phyloP scores from a whole-genome alignment of 306 rosid genomes.

The Prunus kanzakura region DNA sequence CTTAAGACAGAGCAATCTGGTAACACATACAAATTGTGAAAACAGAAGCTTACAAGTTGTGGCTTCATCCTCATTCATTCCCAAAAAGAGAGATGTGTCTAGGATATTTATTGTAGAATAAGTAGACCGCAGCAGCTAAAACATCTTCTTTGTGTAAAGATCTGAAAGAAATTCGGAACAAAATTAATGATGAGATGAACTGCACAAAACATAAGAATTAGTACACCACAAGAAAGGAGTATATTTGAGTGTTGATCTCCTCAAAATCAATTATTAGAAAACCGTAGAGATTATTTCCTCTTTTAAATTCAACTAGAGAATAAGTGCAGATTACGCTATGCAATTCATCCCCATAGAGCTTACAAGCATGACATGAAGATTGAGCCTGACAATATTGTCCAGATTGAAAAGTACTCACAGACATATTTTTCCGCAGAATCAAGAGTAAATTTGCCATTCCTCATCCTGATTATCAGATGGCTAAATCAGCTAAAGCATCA shows the following conservation, averaged over 20 bases:
- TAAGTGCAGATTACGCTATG: background rate
- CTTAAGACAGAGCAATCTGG: background rate
- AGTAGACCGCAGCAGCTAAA: conserved; percentile 76
- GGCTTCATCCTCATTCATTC: conserved; percentile 71
- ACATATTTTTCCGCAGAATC: background rate
- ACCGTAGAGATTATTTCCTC: background rate
- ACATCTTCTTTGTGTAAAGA: conserved; percentile 76
- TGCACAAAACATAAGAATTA: background rate
- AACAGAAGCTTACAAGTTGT: conserved; percentile 57
- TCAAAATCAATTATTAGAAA: background rate
- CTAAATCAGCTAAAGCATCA: background rate
- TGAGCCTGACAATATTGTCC: background rate
- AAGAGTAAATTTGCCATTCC: background rate
- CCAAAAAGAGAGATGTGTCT: conserved; percentile 71
- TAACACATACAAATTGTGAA: background rate
- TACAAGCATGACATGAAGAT: background rate
- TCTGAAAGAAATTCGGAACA: conserved; percentile 46
- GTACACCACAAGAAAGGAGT: background rate
- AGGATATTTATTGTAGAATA: conserved; percentile 82
- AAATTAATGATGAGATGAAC: background rate
- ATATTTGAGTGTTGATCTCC: background rate
- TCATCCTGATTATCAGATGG: no score
- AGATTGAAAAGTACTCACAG: background rate
- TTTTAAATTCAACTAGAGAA: background rate
- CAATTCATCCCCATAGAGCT: background rate